Evolutionary conservation across 1,284 basidiomycete genomes (phyloP).

Genomic region (Vanrija sp.): DNA sequence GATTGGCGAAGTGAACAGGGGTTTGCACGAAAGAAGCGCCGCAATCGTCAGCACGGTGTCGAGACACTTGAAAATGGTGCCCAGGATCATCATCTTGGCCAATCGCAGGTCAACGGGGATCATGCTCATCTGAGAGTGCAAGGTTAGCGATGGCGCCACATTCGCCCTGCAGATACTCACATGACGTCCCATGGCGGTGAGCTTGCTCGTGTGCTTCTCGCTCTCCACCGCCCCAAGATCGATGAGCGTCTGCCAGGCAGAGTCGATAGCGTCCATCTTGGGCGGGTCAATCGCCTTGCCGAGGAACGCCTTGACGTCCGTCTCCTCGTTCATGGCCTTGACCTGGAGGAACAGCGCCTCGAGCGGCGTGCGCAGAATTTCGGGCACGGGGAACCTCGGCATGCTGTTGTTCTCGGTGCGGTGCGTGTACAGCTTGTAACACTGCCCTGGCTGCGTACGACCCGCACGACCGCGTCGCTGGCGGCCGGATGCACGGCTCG

Average conservation of each 20-base stretch:
- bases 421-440: constrained; percentile 79
- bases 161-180: constrained; percentile 53
- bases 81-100: constrained; percentile 88
- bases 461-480: constrained; percentile 89
- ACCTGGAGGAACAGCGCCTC: constrained; percentile 79
- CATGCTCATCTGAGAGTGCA: constrained; percentile 57
- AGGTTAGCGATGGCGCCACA: background rate
- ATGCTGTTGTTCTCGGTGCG: constrained; percentile 67
- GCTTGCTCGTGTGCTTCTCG: constrained; percentile 54
- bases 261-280: constrained; percentile 68
- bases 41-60: constrained; percentile 70
- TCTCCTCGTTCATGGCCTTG: constrained; percentile 72
- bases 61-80: constrained; percentile 72
- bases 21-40: constrained; percentile 80
- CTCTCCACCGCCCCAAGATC: constrained; percentile 75
- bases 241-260: constrained; percentile 68
- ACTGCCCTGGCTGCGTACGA: constrained; percentile 70
- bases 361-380: constrained; percentile 84
- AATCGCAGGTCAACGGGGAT: constrained; percentile 86
- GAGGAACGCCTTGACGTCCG: constrained; percentile 67
- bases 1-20: constrained; percentile 74
- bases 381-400: constrained; percentile 72
- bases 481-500: constrained; percentile 67
- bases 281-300: constrained; percentile 80
- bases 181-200: constrained; percentile 76